Base-by-base conservation (phyloP, 257 asterid genomes). In the Thymus mandschuricus region DNA sequence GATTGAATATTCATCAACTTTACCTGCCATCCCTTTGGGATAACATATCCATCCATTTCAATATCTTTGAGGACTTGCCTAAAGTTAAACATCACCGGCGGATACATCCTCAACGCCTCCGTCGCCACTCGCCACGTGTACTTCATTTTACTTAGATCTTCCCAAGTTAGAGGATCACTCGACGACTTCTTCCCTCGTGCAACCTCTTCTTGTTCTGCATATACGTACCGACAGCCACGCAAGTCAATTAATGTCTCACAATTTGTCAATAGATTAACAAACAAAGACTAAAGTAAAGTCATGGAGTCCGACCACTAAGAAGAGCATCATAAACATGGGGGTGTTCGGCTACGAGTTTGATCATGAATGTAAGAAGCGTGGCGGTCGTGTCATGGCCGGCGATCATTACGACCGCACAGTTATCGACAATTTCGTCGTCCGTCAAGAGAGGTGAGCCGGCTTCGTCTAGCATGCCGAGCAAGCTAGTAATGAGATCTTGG, bases 11-110 rank as follows among this genome's bases (percentile, higher is more conserved):
- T 21, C 21, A 21, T 21, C 21, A 21, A 38, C 6, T 0, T 38
- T 54, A 54, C 74, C 75, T 71, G 76, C 76, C 76, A 71, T 71
- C 76, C 76, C 28, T 71, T 71, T 1, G 76, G 76, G 11, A 71
- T 61, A 30, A 71, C 38, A 38, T 50, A 71, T 21, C 55, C 76
- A 49, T 63, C 76, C 4, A 71, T 38, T 29, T 71, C 33, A 50
- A 71, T 7, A 63, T 71, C 76, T 63, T 28, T 9, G 4, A 71
- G 55, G 33, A 35, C 63, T 49, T 38, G 61, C 34, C 69, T 50
- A 10, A 71, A 60, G 63, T 5, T 12, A 8, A 61, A 61, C 27
- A 71, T 12, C 34, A 71, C 33, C 13, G 76, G 76, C 3, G 70
- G 69, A 5, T 71, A 72, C 70, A 72, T 51, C 58, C 76, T 63